phyloP scores from a whole-genome alignment of 139 green algal genomes.

The Choricystis sp. region DNA sequence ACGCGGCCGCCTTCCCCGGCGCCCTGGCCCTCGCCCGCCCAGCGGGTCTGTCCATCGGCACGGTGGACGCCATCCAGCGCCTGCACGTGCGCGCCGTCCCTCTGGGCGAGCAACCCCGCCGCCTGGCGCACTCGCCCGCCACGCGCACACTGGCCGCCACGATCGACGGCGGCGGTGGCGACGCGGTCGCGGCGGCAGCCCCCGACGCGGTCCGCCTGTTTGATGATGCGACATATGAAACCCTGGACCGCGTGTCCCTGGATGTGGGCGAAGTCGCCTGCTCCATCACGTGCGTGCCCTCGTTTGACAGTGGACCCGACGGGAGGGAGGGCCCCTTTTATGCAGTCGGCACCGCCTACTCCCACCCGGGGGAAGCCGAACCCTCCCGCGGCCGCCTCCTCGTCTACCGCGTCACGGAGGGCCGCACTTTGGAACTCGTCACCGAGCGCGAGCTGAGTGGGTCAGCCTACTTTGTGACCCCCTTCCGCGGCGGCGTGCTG shows the following conservation, averaged over 20 bases:
- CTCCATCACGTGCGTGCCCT: slow-evolving; percentile 24
- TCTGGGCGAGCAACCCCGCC: slow-evolving; percentile 75
- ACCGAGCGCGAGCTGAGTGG: slow-evolving; percentile 69
- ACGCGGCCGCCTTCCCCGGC: slow-evolving; percentile 52
- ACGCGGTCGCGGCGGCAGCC: background rate
- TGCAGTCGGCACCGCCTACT: slow-evolving; percentile 67
- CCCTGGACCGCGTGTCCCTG: slow-evolving; percentile 34
- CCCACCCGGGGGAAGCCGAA: slow-evolving; percentile 57
- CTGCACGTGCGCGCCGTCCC: slow-evolving; percentile 83
- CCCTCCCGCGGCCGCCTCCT: slow-evolving; percentile 64
- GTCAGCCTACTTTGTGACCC: slow-evolving; percentile 63
- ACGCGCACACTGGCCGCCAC: slow-evolving; percentile 27
- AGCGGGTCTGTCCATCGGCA: slow-evolving; percentile 61
- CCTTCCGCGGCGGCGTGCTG: slow-evolving; percentile 68
- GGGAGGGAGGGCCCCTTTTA: slow-evolving; percentile 45
- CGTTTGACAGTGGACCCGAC: too few relatives aligned
- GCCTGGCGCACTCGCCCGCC: slow-evolving; percentile 70
- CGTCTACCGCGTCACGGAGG: slow-evolving; percentile 33
- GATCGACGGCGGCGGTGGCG: background rate
- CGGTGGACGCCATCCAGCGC: slow-evolving; percentile 87
- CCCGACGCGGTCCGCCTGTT: slow-evolving; percentile 39
- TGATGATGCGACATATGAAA: slow-evolving; percentile 67
- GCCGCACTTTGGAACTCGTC: slow-evolving; percentile 36
- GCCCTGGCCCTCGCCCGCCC: slow-evolving; percentile 66
- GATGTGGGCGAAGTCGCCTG: slow-evolving; percentile 40